A percentile compares a stretch with the other conserved stretches of the same genome.
These are phyloP conservation scores for Rosa rugosa DNA, from an alignment of 306 rosid genomes.

Conservation along the genomic window DNA sequence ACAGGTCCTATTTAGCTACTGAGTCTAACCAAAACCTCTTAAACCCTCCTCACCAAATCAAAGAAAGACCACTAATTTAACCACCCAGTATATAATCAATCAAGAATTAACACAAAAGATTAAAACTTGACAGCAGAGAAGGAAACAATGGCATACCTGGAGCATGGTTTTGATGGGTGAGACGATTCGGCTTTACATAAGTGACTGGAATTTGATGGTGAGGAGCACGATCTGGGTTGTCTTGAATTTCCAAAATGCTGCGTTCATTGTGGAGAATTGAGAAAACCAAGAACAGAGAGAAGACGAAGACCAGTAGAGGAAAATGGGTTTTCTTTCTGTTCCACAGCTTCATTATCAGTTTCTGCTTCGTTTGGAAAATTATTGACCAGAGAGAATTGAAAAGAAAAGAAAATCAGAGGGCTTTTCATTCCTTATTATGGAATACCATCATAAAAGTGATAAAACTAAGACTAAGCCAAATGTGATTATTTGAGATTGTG, in stretches of 20 bases:
- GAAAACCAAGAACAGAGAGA: constrained; percentile 52
- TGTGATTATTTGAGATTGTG: neutral
- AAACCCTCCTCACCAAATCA: constrained; percentile 13
- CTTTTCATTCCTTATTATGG: neutral
- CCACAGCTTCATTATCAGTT: constrained; percentile 52
- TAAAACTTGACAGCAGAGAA: constrained; percentile 11
- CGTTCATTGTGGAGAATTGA: constrained; percentile 69
- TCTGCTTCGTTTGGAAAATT: neutral
- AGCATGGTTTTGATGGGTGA: constrained; percentile 33
- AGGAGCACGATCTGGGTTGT: constrained; percentile 45
- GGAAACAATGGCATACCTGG: constrained; percentile 38
- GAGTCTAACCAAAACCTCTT: constrained; percentile 63
- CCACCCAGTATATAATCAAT: constrained; percentile 15
- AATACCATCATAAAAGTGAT: neutral
- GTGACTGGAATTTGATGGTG: constrained; percentile 46
- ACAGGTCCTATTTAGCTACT: constrained; percentile 19
- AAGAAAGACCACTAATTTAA: constrained; percentile 21
- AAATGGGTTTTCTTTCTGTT: constrained; percentile 62
- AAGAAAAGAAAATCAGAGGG: neutral
- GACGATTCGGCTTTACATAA: constrained; percentile 74
- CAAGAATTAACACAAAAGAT: neutral
- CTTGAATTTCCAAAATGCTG: constrained; percentile 58
- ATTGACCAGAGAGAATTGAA: neutral
- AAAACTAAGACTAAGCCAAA: neutral
- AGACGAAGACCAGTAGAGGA: constrained; percentile 52